Base-by-base conservation (phyloP, 108 stramenopile genomes). In the Mediolabrus comicus region DNA sequence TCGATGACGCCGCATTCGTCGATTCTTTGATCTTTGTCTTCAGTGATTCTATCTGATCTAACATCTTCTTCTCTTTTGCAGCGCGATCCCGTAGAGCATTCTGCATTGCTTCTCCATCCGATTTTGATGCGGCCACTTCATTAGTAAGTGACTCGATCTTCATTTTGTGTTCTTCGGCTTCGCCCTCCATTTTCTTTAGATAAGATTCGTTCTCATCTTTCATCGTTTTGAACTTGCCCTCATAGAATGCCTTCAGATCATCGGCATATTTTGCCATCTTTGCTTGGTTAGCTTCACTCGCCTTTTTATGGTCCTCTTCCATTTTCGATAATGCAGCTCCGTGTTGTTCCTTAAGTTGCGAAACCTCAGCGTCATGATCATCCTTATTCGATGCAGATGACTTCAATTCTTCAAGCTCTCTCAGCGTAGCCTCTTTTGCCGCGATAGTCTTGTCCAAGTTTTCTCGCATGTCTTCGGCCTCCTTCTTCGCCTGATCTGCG, bases 221-320 rank as follows among this genome's bases (percentile, higher is more conserved):
- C 53, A 85, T 57, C 29, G 82, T 64, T 34, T 75, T 64, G 8
- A 89, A 77, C 65, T 87, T 94, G 19, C 62, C 63, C 31, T 78
- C 77, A 17, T 87, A 82, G 38, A 80, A 85, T 36, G 72, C 66
- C 56, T 89, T 89, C 62, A 94, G 62, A 11, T 91, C 86, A 51
- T 91, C 90, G 0, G 81, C 84, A 67, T 89, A 86, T 13, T 84
- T 83, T n/a, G 84, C 90, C 81, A 90, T 84, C 41, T 87, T 75
- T 9, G 81, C 76, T 56, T 78, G 74, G 38, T 59, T 80, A 19
- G 39, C 30, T 16, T 17, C 60, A 56, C 71, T 81, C 53, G 87
- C 87, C 55, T 86, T 55, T 11, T 52, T 52, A 35, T 72, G 61
- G 11, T 61, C 59, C 39, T 83, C 71, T 29, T 35, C 41, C 31